Percentiles rank a stretch among this genome's conserved stretches.
Evolutionary conservation across 2,329 filamentous ascomycete species (phyloP).

Genomic region (Epichloe amarillans): DNA sequence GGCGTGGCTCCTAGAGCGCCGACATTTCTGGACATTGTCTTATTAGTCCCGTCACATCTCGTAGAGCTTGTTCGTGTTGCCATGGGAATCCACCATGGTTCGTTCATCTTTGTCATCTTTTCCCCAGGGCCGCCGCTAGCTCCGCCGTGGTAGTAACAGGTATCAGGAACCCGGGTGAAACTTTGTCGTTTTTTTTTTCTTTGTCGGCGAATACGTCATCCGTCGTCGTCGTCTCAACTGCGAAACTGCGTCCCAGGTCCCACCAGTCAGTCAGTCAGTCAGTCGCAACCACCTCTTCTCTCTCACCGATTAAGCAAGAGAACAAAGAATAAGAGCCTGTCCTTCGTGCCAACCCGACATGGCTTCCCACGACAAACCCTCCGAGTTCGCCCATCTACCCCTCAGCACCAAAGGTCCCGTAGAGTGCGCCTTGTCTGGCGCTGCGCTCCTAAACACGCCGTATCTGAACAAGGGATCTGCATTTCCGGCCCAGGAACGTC

Average conservation of each 20-base stretch:
- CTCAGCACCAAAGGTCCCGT: constrained; percentile 23
- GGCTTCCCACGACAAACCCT: constrained; percentile 4
- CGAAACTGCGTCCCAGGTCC: background rate
- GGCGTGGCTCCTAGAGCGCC: constrained; percentile 39
- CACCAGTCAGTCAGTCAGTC: background rate
- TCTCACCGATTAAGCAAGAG: too few species aligned
- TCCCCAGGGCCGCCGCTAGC: too few species aligned
- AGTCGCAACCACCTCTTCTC: background rate
- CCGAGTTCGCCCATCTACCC: constrained; percentile 18
- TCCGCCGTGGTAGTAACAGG: too few species aligned
- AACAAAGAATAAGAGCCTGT: too few species aligned
- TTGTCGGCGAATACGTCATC: background rate
- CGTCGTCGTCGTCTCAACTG: background rate
- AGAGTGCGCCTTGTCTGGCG: constrained; percentile 23
- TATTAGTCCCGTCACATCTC: too few species aligned
- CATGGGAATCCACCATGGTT: too few species aligned
- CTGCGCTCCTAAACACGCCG: constrained; percentile 22
- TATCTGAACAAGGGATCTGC: constrained; percentile 70
- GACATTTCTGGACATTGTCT: constrained; percentile 19
- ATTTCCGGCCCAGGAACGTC: constrained; percentile 56
- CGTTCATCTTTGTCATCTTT: too few species aligned
- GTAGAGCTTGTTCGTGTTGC: too few species aligned
- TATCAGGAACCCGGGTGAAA: background rate
- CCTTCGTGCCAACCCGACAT: background rate
- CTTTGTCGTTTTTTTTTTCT: too few species aligned